Percentiles rank a stretch among this genome's conserved stretches.
Evolutionary conservation across 345 rosid species (phyloP).

Genomic region (Cardiospermum halicacabum): DNA sequence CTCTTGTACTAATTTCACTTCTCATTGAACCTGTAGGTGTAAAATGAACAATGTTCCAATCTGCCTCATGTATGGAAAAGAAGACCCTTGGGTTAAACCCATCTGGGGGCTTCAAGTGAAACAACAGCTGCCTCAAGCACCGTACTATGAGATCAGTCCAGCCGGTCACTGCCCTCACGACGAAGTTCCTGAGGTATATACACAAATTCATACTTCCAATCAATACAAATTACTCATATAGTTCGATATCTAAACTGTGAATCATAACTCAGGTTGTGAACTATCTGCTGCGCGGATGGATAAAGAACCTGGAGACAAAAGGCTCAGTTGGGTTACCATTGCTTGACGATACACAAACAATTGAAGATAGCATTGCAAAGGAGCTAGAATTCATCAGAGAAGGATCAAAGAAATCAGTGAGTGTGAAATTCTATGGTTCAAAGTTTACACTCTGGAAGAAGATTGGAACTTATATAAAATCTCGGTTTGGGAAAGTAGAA

Average conservation of each 20-base stretch:
- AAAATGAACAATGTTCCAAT: slow-evolving; percentile 46
- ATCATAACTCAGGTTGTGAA: slow-evolving; percentile 62
- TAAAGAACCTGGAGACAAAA: slow-evolving; percentile 60
- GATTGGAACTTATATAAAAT: slow-evolving; percentile 33
- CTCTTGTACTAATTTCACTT: neutral
- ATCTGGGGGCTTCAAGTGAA: slow-evolving; percentile 84
- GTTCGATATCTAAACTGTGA: slow-evolving; percentile 4
- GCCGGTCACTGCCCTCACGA: slow-evolving; percentile 99
- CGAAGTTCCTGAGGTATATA: slow-evolving; percentile 93
- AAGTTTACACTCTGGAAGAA: slow-evolving; percentile 45
- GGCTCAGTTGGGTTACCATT: slow-evolving; percentile 57
- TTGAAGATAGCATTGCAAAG: slow-evolving; percentile 28
- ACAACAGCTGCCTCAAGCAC: slow-evolving; percentile 64
- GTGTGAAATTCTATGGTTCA: slow-evolving; percentile 45
- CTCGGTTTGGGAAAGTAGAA: slow-evolving; percentile 28
- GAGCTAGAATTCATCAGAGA: slow-evolving; percentile 68
- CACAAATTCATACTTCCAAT: neutral
- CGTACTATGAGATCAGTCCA: slow-evolving; percentile 90
- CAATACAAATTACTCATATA: neutral
- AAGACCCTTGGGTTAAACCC: slow-evolving; percentile 97
- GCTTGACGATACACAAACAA: slow-evolving; percentile 39
- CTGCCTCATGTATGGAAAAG: slow-evolving; percentile 89
- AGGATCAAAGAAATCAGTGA: slow-evolving; percentile 49
- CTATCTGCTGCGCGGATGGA: slow-evolving; percentile 80
- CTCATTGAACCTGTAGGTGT: slow-evolving; percentile 43